Evolutionary conservation across 257 asterid species (phyloP), one percentile per base, ranked within the genome.

Genomic region (Solanum ossicruentum): DNA sequence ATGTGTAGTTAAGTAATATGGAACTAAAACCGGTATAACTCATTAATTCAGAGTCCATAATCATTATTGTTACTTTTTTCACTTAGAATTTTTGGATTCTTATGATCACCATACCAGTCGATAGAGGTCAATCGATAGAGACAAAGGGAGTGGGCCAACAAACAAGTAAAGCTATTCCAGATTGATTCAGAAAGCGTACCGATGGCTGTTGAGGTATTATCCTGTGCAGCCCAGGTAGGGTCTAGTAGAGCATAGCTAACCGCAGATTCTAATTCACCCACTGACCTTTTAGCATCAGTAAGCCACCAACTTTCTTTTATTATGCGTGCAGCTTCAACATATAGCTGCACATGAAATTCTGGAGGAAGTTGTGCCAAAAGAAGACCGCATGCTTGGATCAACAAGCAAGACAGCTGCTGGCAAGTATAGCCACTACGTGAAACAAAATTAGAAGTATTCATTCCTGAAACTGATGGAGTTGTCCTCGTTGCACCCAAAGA

Each of bases 201-300:
- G 73, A 97, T 90, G 84, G 98, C 95, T 81, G 99, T 97, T 77
- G 99, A 97, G 87, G 99, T 97, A 86, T 95, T 95, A 88, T 97
- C 99, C 92, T 95, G 98, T 52, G 98, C 97, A 87, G 98, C 99
- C 98, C 97, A 95, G 54, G 98, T 92, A 71, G 99, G 99, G 87
- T 97, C 99, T 66, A 95, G 86, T 88, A 97, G 90, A 86, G 98
- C 97, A 88, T 95, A 97, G 92, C 94, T 91, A 86, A 97, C 94
- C 15, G 98, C 98, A 8, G 99, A 97, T 84, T 97, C 98, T 73
- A 97, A 91, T 86, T 97, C 98, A 73, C 94, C 85, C 36, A 89
- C 91, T 9, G 98, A 94, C 87, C 98, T 93, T 89, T 96, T 92
- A 82, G 92, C 93, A 90, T 97, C 99, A 84, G 92, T 87, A 84